Evolutionary conservation across 257 asterid genomes (phyloP).

Genomic region (Agastache rugosa): DNA sequence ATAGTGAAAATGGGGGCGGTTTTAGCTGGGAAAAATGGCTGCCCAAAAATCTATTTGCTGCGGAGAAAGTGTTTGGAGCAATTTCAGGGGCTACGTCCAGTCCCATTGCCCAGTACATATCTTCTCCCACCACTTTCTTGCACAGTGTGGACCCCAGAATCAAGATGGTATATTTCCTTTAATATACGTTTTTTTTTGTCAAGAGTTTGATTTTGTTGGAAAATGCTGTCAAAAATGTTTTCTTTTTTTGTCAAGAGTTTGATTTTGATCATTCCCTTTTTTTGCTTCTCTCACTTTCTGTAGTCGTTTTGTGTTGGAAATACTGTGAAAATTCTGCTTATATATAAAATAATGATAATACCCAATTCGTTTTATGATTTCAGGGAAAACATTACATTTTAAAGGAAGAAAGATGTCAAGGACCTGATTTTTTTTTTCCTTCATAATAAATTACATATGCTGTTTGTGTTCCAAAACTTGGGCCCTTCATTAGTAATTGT

Average conservation of each 20-base stretch:
- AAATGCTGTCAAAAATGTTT: not conserved
- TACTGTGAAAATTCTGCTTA: not conserved
- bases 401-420: not conserved
- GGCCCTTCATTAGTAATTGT: not conserved
- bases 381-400: not conserved
- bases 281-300: not conserved
- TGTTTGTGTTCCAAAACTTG: conserved; percentile 8
- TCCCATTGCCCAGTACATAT: conserved; percentile 94
- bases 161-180: conserved; percentile 63
- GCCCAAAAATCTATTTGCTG: conserved; percentile 70
- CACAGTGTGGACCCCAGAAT: conserved; percentile 92
- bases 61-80: conserved; percentile 81
- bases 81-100: conserved; percentile 95
- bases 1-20: conserved; percentile 42
- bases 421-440: not conserved
- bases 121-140: conserved; percentile 94
- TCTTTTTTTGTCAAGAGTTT: conserved; percentile 7
- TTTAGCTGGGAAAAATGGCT: conserved; percentile 84
- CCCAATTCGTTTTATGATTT: not conserved
- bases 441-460: not conserved
- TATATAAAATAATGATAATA: not conserved
- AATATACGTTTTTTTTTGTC: not conserved
- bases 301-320: not conserved
- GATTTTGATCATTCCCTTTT: not conserved
- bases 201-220: not conserved